A percentile compares a stretch with the other conserved stretches of the same genome.
Conservation (phyloP, 371 early-diverging fungal species). For the Furculomyces boomerangus region DNA sequence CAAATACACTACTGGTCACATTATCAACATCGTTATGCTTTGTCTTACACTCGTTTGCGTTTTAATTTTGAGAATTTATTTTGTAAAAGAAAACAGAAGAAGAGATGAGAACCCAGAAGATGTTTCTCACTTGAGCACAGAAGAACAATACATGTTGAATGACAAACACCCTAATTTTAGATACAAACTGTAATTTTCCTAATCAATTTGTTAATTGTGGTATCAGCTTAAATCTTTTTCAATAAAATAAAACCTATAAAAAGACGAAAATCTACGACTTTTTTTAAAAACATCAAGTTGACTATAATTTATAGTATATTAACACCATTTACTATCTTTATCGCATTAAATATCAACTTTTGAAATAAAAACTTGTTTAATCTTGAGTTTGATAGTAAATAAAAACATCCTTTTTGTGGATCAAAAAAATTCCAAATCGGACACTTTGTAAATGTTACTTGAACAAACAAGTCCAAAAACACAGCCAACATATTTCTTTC, state of each 20-base stretch:
- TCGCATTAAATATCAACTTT: too few relatives aligned
- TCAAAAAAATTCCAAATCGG: too few relatives aligned
- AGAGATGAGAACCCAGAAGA: slow-evolving; percentile 3
- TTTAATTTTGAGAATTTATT: slow-evolving; percentile 9
- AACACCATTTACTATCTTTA: too few relatives aligned
- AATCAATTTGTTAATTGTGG: too few relatives aligned
- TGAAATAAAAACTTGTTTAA: too few relatives aligned
- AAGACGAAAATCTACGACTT: not conserved
- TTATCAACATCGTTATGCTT: slow-evolving; percentile 4
- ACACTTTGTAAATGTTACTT: too few relatives aligned
- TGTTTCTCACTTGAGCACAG: not conserved
- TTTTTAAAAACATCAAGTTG: not conserved
- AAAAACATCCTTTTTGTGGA: too few relatives aligned
- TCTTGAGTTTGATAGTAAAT: too few relatives aligned
- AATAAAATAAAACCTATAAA: too few relatives aligned
- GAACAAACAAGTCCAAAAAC: too few relatives aligned
- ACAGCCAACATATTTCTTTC: too few relatives aligned
- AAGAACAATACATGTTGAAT: not conserved
- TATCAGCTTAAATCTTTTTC: too few relatives aligned
- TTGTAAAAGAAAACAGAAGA: slow-evolving; percentile 11
- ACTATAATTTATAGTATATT: not conserved
- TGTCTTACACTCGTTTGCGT: slow-evolving; percentile 14
- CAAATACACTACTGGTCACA: slow-evolving; percentile 16
- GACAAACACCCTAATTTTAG: slow-evolving; percentile 5
- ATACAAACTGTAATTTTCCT: not conserved